Percentiles rank a stretch among this genome's conserved stretches.
Conservation (phyloP, 1,284 basidiomycete genomes). For the Gomphus sp. region DNA sequence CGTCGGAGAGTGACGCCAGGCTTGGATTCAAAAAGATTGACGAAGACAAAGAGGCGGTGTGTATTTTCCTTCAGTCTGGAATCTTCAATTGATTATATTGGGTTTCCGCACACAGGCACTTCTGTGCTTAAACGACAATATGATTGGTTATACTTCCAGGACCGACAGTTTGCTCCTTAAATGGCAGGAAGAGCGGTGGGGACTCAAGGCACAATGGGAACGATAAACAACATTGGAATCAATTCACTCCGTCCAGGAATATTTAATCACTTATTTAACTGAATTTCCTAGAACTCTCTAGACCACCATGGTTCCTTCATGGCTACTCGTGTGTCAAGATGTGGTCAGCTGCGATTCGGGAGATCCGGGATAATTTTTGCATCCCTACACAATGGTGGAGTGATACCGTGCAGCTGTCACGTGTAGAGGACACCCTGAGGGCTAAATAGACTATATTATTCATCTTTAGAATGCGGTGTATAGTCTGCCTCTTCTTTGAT, state of each 20-base stretch:
- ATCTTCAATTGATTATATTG: neutral
- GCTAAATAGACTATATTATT: no score
- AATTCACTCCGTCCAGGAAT: no score
- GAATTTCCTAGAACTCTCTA: neutral
- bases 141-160: neutral
- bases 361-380: neutral
- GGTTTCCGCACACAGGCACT: slow-evolving; percentile 2
- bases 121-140: slow-evolving; percentile 10
- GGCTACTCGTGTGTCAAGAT: neutral
- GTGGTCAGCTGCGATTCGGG: neutral
- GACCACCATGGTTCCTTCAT: neutral
- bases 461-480: no score
- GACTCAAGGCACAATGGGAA: slow-evolving; percentile 7
- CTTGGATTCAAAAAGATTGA: neutral
- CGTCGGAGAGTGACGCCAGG: neutral
- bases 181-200: slow-evolving; percentile 8
- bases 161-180: neutral
- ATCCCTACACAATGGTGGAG: neutral
- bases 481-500: no score
- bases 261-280: no score
- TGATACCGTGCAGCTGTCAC: no score
- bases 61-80: neutral
- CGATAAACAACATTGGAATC: neutral
- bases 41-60: neutral
- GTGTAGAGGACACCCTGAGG: no score